Conservation (phyloP, 2,329 filamentous ascomycete species). For the Fusarium pseudonygamai region DNA sequence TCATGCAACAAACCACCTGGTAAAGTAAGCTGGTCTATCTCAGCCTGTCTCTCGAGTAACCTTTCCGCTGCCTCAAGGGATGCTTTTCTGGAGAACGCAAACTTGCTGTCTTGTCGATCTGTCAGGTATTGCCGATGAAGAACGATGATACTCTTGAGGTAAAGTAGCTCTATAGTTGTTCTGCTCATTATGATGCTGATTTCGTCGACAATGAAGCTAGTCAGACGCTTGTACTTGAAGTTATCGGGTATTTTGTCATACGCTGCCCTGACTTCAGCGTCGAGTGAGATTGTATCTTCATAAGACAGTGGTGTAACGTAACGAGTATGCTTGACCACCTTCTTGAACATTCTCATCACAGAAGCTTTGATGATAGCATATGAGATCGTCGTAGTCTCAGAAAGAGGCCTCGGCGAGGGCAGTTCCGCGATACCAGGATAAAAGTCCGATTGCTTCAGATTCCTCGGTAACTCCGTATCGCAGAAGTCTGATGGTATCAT, state of each 20-base stretch:
- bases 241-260: constrained; percentile 40
- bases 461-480: constrained; percentile 33
- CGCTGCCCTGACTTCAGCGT: constrained; percentile 23
- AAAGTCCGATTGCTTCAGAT: constrained; percentile 36
- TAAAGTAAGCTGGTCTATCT: constrained; percentile 47
- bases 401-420: constrained; percentile 23
- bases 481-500: constrained; percentile 49
- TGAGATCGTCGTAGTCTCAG: constrained; percentile 31
- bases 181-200: constrained; percentile 40
- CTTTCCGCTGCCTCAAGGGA: constrained; percentile 43
- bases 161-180: constrained; percentile 44
- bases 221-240: constrained; percentile 39
- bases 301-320: constrained; percentile 4
- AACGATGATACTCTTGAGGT: constrained; percentile 45
- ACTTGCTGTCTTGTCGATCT: constrained; percentile 14
- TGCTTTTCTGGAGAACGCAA: constrained; percentile 29
- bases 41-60: constrained; percentile 42
- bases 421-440: constrained; percentile 5
- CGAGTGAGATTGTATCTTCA: constrained; percentile 32
- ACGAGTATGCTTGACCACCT: constrained; percentile 34
- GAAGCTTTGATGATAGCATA: constrained; percentile 45
- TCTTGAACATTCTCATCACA: constrained; percentile 42
- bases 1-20: constrained; percentile 56
- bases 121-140: constrained; percentile 46
- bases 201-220: constrained; percentile 42